phyloP scores from a whole-genome alignment of 352 stramenopile species.

The Globisporangium echinulatum region DNA sequence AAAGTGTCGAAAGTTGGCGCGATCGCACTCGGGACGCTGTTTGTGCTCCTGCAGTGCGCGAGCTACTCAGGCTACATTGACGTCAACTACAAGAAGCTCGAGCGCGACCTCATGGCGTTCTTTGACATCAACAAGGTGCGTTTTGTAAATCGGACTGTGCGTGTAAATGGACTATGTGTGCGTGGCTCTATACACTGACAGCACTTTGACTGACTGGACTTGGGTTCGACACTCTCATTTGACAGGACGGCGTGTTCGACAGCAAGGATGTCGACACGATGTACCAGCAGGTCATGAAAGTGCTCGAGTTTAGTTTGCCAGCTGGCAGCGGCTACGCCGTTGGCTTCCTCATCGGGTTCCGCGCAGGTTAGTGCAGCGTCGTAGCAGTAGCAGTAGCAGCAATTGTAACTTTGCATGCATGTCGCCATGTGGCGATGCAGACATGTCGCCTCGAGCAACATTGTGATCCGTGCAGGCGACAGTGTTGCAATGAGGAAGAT shows the following conservation, averaged over 20 bases:
- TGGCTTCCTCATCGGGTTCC: constrained; percentile 75
- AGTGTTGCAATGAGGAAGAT: too few relatives aligned
- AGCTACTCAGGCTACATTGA: constrained; percentile 89
- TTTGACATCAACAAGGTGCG: constrained; percentile 78
- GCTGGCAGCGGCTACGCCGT: constrained; percentile 67
- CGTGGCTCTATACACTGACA: not conserved
- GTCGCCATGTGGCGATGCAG: too few relatives aligned
- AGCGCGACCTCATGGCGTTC: constrained; percentile 60
- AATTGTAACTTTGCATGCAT: too few relatives aligned
- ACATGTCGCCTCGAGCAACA: too few relatives aligned
- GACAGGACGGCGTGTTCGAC: constrained; percentile 63
- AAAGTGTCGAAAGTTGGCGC: constrained; percentile 89
- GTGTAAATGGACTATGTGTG: not conserved
- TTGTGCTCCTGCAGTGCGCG: constrained; percentile 84
- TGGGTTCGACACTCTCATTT: not conserved
- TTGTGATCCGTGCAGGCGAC: too few relatives aligned
- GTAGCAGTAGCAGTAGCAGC: too few relatives aligned
- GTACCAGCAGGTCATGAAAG: constrained; percentile 71
- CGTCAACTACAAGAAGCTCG: constrained; percentile 90
- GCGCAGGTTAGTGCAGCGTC: constrained; percentile 31
- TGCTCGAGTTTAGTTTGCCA: constrained; percentile 73
- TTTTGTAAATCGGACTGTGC: not conserved
- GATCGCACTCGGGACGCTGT: constrained; percentile 76
- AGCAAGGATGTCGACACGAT: constrained; percentile 71
- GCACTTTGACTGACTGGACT: not conserved